These are phyloP conservation scores for Schizosaccharomyces lindneri DNA, from an alignment of 805 yeast genomes.

Conservation along the genomic window DNA sequence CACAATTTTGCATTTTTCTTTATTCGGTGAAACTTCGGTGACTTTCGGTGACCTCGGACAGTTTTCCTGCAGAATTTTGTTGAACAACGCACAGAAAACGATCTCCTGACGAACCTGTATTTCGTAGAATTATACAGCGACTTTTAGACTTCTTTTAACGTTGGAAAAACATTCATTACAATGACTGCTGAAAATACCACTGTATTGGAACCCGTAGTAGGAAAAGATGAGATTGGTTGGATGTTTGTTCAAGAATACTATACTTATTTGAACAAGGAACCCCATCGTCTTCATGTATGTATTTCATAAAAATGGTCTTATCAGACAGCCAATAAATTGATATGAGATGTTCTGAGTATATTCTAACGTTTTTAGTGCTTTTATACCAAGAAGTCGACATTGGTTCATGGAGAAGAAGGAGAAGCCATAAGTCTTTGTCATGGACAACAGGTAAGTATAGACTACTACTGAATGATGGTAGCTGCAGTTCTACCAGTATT, in stretches of 20 bases:
- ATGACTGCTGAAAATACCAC: neutral
- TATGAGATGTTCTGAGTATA: neutral
- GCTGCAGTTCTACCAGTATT: too few relatives aligned
- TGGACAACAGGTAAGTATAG: conserved; percentile 12
- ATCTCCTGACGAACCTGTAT: too few relatives aligned
- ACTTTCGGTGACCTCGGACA: too few relatives aligned
- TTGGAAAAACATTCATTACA: too few relatives aligned
- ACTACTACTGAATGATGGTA: too few relatives aligned
- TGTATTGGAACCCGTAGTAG: neutral
- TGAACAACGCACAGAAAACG: too few relatives aligned
- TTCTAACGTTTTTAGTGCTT: conserved; percentile 9
- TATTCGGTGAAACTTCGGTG: too few relatives aligned
- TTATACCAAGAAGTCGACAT: conserved; percentile 14
- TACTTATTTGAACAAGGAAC: conserved; percentile 14
- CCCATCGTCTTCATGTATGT: conserved; percentile 12
- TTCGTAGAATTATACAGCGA: too few relatives aligned
- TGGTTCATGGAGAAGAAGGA: conserved; percentile 18
- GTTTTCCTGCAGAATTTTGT: too few relatives aligned
- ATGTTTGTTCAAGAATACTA: conserved; percentile 19
- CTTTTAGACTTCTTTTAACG: too few relatives aligned
- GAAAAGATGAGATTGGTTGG: conserved; percentile 15
- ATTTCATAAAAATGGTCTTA: too few relatives aligned
- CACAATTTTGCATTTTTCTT: too few relatives aligned
- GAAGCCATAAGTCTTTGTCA: conserved; percentile 10
- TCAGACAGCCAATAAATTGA: neutral